Evolutionary conservation across 2,329 filamentous ascomycete species (phyloP), one percentile per base, ranked within the genome.

Genomic region (Hypomyces perniciosus): DNA sequence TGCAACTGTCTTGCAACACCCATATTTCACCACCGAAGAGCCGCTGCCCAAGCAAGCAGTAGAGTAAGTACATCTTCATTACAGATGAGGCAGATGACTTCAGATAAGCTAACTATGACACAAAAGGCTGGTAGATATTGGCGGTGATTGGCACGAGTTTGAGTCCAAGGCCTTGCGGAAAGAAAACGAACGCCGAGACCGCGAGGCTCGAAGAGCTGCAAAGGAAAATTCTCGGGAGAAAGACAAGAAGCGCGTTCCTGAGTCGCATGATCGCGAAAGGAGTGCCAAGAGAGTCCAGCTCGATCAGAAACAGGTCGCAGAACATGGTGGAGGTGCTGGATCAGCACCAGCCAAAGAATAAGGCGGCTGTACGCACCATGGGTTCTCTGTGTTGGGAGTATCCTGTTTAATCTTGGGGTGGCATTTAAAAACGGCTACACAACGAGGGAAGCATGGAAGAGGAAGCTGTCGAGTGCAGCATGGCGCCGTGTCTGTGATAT

Each of bases 71-170:
- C 49, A 30, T 37, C 9, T 20, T 40, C 33, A n/a, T 31, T 41
- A n/a, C 35, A 54, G 43, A 35, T 10, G 30, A 9, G 35, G 20
- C 30, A 39, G 9, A 27, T 33, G 30, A 55, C 40, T 67, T 73
- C 9, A 62, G 74, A 29, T 10, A 3, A 33, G 5, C 26, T 28
- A 5, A 6, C 63, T 57, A 47, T 28, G 8, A 20, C 42, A 48
- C 33, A 35, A 52, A 56, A 88, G 87, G 62, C 79, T 99, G 45
- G 83, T 85, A 53, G 75, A 84, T 44, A 78, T 99, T 30, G 83
- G 93, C 60, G 93, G 93, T 26, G 93, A 99, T 61, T 99, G 93
- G 93, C 93, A 99, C 65, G 93, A 99, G 66, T 96, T 97, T 62
- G 93, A 99, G 72, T 95, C 90, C 50, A 99, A 99, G 72, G 91